These are phyloP conservation scores for Raffaelea albimanens DNA, from an alignment of 2,329 filamentous ascomycete genomes.

Conservation along the genomic window DNA sequence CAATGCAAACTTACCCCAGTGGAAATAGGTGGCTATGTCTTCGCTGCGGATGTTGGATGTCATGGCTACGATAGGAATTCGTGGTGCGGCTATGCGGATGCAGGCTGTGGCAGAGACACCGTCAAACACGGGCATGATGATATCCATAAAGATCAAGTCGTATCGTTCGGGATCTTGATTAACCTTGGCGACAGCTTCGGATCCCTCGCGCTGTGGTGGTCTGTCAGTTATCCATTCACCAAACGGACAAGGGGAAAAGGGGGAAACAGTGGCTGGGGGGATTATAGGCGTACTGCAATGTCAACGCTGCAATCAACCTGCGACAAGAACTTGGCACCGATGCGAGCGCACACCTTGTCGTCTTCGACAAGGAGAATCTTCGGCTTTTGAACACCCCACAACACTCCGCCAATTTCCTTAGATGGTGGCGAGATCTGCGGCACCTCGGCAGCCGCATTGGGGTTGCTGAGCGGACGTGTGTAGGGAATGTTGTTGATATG, in stretches of 20 bases:
- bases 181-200: constrained; percentile 86
- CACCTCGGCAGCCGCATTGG: constrained; percentile 30
- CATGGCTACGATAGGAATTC: constrained; percentile 92
- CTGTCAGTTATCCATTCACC: no score
- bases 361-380: constrained; percentile 87
- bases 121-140: constrained; percentile 95
- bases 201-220: constrained; percentile 61
- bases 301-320: constrained; percentile 60
- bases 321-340: constrained; percentile 58
- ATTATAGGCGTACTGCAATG: constrained; percentile 44
- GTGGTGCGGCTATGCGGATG: constrained; percentile 76
- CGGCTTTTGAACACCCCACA: constrained; percentile 57
- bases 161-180: constrained; percentile 41
- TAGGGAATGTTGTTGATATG: constrained; percentile 94
- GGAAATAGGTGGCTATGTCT: constrained; percentile 94
- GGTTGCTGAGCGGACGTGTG: constrained; percentile 58
- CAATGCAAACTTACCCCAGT: constrained; percentile 64
- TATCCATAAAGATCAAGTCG: constrained; percentile 76
- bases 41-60: constrained; percentile 96
- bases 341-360: constrained; percentile 57
- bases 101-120: constrained; percentile 91
- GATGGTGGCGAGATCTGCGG: constrained; percentile 27
- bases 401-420: constrained; percentile 28
- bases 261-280: not conserved
- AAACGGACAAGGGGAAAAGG: not conserved